Evolutionary conservation across 2,329 filamentous ascomycete species (phyloP).

Genomic region (Microcyclosporella mali): DNA sequence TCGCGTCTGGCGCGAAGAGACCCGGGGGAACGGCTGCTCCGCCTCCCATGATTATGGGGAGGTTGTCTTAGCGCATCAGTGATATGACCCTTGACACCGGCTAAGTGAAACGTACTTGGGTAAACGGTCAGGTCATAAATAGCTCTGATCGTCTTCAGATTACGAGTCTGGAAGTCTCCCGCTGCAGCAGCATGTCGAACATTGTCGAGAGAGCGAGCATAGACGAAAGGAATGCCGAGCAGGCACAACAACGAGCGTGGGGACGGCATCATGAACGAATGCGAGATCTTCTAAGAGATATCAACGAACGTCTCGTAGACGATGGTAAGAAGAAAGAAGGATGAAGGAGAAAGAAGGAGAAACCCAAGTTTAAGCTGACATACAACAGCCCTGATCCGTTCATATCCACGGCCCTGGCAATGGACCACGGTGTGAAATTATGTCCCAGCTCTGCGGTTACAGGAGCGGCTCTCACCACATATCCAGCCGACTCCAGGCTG

Average conservation of each 20-base stretch:
- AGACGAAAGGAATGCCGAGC: neutral
- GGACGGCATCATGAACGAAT: neutral
- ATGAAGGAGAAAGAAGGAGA: neutral
- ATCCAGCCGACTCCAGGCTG: too few species aligned
- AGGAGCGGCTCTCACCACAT: too few species aligned
- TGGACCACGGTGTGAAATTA: too few species aligned
- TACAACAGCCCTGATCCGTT: too few species aligned
- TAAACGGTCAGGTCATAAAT: conserved; percentile 9
- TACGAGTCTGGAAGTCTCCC: neutral
- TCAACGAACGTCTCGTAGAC: neutral
- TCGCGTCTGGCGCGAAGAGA: conserved; percentile 36
- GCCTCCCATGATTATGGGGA: conserved; percentile 20
- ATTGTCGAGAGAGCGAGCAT: neutral
- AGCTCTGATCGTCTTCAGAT: conserved; percentile 3
- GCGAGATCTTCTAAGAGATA: too few species aligned
- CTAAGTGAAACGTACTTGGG: neutral
- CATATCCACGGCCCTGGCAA: too few species aligned
- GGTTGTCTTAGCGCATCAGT: conserved; percentile 2
- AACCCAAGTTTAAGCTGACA: too few species aligned
- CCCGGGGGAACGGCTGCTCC: conserved; percentile 33
- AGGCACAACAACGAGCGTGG: neutral
- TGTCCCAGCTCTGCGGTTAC: too few species aligned
- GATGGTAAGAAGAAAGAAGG: neutral
- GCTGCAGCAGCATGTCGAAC: too few species aligned
- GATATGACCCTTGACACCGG: neutral